Evolutionary conservation across 805 yeast genomes (phyloP).

Genomic region (Candida coleopterorum): DNA sequence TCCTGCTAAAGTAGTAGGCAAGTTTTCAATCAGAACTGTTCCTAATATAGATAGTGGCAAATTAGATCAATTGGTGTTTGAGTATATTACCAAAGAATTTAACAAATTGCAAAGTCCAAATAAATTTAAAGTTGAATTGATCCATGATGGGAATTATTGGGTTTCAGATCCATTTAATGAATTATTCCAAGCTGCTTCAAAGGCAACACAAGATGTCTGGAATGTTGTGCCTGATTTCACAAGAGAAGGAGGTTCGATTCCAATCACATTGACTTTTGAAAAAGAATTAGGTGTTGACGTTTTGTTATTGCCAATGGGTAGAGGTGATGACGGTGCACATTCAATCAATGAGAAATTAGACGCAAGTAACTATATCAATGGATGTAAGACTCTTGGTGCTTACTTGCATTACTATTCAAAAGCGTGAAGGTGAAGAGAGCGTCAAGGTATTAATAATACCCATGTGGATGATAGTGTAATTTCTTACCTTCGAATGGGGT

Average conservation of each 20-base stretch:
- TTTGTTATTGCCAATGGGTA: conserved; percentile 91
- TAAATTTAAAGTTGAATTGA: conserved; percentile 61
- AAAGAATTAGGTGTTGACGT: conserved; percentile 80
- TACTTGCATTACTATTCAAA: conserved; percentile 78
- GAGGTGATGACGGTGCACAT: conserved; percentile 99
- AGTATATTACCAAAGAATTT: conserved; percentile 65
- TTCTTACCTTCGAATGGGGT: no score
- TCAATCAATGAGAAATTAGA: conserved; percentile 94
- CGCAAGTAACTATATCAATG: conserved; percentile 83
- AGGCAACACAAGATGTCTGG: conserved; percentile 94
- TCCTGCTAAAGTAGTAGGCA: conserved; percentile 91
- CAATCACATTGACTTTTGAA: conserved; percentile 93
- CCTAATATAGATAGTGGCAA: conserved; percentile 84
- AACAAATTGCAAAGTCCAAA: conserved; percentile 72
- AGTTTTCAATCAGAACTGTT: conserved; percentile 95
- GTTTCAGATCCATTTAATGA: conserved; percentile 90
- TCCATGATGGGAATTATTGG: conserved; percentile 98
- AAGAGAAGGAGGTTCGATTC: conserved; percentile 99
- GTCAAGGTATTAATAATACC: no score
- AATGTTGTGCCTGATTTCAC: conserved; percentile 93
- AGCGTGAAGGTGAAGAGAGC: no score
- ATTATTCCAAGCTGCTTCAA: conserved; percentile 87
- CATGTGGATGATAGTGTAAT: no score
- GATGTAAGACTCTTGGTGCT: conserved; percentile 89
- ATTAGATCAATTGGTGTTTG: conserved; percentile 71